A percentile compares a stretch with the other conserved stretches of the same genome.
These are phyloP conservation scores for Zymoseptoria crescenta DNA, from an alignment of 2,329 filamentous ascomycete species.

Conservation along the genomic window DNA sequence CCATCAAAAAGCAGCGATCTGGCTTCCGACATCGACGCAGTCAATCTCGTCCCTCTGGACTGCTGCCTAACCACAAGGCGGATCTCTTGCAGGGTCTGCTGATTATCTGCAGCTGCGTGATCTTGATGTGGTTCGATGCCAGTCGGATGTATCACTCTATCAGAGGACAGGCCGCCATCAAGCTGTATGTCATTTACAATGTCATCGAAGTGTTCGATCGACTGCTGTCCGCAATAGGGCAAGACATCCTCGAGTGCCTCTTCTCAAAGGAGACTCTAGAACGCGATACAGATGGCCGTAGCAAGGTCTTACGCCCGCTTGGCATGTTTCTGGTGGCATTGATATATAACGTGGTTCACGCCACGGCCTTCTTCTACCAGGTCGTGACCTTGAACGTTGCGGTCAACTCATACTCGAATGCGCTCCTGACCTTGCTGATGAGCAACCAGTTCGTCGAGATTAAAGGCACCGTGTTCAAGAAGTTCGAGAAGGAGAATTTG, in stretches of 20 bases:
- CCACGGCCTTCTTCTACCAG: conserved; percentile 87
- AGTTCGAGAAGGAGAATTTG: conserved; percentile 94
- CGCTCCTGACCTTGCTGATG: conserved; percentile 79
- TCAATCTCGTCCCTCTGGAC: conserved; percentile 74
- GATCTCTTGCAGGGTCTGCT: conserved; percentile 86
- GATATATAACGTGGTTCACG: conserved; percentile 79
- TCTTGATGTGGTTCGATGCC: conserved; percentile 85
- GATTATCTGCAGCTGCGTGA: conserved; percentile 75
- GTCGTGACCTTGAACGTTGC: conserved; percentile 97
- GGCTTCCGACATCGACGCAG: conserved; percentile 58
- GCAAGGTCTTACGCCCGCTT: conserved; percentile 79
- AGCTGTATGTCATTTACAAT: conserved; percentile 98
- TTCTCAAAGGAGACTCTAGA: conserved; percentile 91
- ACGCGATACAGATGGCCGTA: conserved; percentile 76
- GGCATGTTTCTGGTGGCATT: conserved; percentile 86
- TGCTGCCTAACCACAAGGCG: conserved; percentile 86
- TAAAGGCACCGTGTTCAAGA: conserved; percentile 97
- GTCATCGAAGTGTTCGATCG: conserved; percentile 89
- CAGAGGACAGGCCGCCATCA: conserved; percentile 90
- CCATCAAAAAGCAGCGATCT: conserved; percentile 21
- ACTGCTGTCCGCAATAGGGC: conserved; percentile 80
- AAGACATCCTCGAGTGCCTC: conserved; percentile 92
- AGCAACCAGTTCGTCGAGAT: conserved; percentile 99
- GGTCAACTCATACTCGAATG: conserved; percentile 97
- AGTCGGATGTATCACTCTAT: conserved; percentile 98